Percentiles rank a stretch among this genome's conserved stretches.
These are phyloP conservation scores for Cyclotella baltica DNA, from an alignment of 108 stramenopile species.

Conservation along the genomic window DNA sequence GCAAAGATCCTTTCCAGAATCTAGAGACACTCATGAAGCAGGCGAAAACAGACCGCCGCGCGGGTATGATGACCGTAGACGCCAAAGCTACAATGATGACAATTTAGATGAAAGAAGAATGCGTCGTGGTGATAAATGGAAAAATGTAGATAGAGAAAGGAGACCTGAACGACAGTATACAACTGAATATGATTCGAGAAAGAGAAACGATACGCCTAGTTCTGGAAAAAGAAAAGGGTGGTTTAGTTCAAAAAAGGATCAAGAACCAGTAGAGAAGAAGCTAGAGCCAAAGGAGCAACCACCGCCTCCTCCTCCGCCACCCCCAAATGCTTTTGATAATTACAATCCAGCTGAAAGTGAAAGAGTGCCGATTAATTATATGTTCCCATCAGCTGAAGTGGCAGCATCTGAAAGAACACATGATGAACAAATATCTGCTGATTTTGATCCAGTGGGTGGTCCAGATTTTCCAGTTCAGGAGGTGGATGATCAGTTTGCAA, in stretches of 20 bases:
- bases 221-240: conserved; percentile 16
- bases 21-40: conserved; percentile 1
- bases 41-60: background rate
- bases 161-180: background rate
- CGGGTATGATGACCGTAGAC: background rate
- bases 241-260: conserved; percentile 25
- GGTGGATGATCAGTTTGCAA: conserved; percentile 23
- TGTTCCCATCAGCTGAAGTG: conserved; percentile 49
- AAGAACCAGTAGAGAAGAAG: background rate
- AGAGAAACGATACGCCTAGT: background rate
- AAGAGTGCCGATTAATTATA: conserved; percentile 52
- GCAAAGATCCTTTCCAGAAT: background rate
- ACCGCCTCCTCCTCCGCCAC: conserved; percentile 43
- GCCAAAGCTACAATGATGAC: background rate
- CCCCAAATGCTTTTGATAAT: conserved; percentile 14
- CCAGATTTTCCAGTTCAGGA: conserved; percentile 32
- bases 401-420: conserved; percentile 32
- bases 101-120: conserved; percentile 1
- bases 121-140: background rate
- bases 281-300: background rate
- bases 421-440: conserved; percentile 3
- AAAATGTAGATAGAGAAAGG: conserved; percentile 7
- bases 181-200: conserved; percentile 10
- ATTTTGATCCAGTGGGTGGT: conserved; percentile 6
- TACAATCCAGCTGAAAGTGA: conserved; percentile 50